Evolutionary conservation across 345 rosid genomes (phyloP), one percentile per base, ranked within the genome.

Genomic region (Boechera stricta): DNA sequence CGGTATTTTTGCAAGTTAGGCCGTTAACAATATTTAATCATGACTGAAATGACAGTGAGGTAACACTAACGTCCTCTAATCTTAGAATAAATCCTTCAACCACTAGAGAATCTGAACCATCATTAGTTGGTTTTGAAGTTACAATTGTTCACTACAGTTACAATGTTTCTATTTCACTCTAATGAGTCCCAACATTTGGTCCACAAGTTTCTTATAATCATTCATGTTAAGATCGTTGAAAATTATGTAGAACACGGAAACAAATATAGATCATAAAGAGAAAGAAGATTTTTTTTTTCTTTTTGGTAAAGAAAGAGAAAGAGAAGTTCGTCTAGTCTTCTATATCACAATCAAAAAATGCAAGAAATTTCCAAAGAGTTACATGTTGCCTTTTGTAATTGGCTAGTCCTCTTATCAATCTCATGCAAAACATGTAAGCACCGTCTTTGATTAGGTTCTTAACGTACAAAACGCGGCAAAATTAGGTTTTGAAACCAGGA

Each of bases 401-500:
- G 79, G 35, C 35, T 58, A 58, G 61, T 67, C 15, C 53, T 18
- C 33, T 39, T 67, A 39, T 48, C 49, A 16, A 13, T 18, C 5
- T 31, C 69, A 59, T 67, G 60, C 9, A 47, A 48, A 48, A 75
- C 78, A 67, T 75, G 73, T 29, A 38, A 28, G 41, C 55, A 21
- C 39, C 78, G 48, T 65, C 6, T 15, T 15, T 56, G 26, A 32
- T 63, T 41, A 35, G 35, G 41, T 3, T 16, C 29, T 39, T 73
- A 42, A 53, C 56, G 72, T 74, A 56, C 13, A 28, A 75, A 67
- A 67, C 69, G 79, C 79, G 70, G 75, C 75, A 69, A 69, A 59
- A 10, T 41, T 33, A 69, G 36, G 58, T 76, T 61, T 76, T 44
- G 65, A 77, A 77, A 55, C 7, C 7, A 38, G 6, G 29, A 64